Evolutionary conservation across 768 basidiomycete genomes (phyloP), one percentile per base, ranked within the genome.

Genomic region (Lepiota brunneoincarnata): DNA sequence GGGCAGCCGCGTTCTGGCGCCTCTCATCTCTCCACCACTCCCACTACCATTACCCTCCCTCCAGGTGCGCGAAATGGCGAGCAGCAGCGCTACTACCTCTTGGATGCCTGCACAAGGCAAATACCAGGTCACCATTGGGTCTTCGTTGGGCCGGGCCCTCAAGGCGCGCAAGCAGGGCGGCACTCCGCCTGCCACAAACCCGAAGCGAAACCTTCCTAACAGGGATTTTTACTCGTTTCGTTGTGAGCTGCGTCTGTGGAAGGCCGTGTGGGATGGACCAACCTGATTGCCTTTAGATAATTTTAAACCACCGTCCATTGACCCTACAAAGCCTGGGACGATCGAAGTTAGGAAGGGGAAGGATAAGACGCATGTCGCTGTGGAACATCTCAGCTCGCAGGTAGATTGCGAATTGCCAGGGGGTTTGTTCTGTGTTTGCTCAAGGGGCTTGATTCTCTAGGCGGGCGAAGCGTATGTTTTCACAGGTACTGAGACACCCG

Each of bases 181-280:
- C 23, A 49, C 40, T 18, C 49, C 51, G 12, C 64, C 69, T 7
- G 58, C 73, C 60, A 42, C 70, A 57, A 53, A 63, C 28, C 69
- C 74, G 61, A 68, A 77, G 66, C 67, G 75, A 35, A 75, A 75
- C 52, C 70, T 82, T 51, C 82, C 84, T 23, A 82, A 83, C 63
- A 76, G 80, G 49, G 85, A 89, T 59, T 88, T 89, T 67, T 88
- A 86, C 64, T 82, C 86, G n/a, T 81, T 91, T 61, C 77, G 86
- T 59, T 91, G 89, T 90, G 58, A 58, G 85, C 76, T 21, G 51
- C 12, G 37, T 17, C 48, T 35, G 10, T 42, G 11, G 12, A 24
- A 39, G 17, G 17, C 6, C 18, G 10, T 21, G 6, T 17, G 1
- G 24, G 17, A 14, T 15, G 48, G 17, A 20, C n/a, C 26, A 17